Percentiles rank a stretch among this genome's conserved stretches.
Evolutionary conservation across 495 filamentous ascomycete species (phyloP).

Genomic region (Xanthoparmelia taractica): DNA sequence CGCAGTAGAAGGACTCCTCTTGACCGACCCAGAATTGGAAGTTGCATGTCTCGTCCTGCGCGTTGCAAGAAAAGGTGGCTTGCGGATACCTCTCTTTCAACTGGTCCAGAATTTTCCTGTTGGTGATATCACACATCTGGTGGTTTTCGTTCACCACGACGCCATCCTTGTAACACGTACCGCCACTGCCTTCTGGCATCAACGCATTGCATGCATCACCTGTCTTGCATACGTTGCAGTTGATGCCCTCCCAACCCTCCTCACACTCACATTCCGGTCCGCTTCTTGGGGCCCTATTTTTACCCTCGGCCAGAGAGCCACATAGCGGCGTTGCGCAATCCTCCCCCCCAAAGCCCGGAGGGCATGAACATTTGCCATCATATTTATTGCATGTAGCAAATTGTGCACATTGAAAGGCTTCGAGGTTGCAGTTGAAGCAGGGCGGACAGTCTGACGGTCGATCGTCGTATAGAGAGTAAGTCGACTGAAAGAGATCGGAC

Average conservation of each 20-base stretch:
- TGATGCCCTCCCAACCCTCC: conserved; percentile 95
- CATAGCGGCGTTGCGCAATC: conserved; percentile 85
- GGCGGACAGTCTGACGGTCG: conserved; percentile 54
- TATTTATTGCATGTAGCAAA: conserved; percentile 77
- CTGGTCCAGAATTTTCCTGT: conserved; percentile 80
- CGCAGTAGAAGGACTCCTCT: conserved; percentile 92
- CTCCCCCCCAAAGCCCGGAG: conserved; percentile 84
- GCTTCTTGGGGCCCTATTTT: conserved; percentile 61
- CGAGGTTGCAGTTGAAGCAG: conserved; percentile 96
- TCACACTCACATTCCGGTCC: conserved; percentile 72
- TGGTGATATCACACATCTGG: conserved; percentile 97
- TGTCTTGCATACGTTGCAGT: conserved; percentile 91
- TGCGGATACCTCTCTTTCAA: conserved; percentile 77
- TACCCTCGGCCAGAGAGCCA: conserved; percentile 74
- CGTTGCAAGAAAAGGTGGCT: conserved; percentile 86
- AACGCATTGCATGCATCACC: conserved; percentile 76
- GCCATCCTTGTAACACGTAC: conserved; percentile 86
- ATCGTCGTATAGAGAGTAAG: conserved; percentile 47
- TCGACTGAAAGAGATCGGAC: conserved; percentile 20
- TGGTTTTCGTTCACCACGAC: conserved; percentile 88
- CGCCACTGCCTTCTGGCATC: conserved; percentile 68
- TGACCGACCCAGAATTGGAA: conserved; percentile 98
- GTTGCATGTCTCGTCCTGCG: conserved; percentile 64
- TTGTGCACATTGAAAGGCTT: conserved; percentile 82
- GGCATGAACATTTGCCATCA: conserved; percentile 86